These are phyloP conservation scores for Trametopsis cervina DNA, from an alignment of 768 basidiomycete species.

Conservation along the genomic window DNA sequence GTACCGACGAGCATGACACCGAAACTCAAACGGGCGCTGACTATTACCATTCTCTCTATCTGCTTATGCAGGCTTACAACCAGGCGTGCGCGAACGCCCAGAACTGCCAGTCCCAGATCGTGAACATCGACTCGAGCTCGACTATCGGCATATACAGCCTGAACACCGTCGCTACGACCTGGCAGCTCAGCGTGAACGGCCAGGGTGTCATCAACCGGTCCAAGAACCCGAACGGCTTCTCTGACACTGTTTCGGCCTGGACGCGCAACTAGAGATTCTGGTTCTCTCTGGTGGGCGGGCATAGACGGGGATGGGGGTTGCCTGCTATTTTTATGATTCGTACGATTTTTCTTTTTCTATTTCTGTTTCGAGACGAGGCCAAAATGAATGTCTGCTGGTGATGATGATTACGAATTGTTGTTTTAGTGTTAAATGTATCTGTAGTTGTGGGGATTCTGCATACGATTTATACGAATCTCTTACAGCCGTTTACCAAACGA, in stretches of 20 bases:
- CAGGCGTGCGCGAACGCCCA: conserved; percentile 38
- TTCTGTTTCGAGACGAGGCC: too few relatives aligned
- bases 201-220: conserved; percentile 42
- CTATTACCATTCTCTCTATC: too few relatives aligned
- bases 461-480: too few relatives aligned
- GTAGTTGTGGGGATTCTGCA: too few relatives aligned
- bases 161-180: conserved; percentile 49
- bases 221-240: conserved; percentile 50
- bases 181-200: conserved; percentile 44
- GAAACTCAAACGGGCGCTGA: background rate
- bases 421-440: too few relatives aligned
- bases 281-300: too few relatives aligned
- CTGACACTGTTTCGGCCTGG: conserved; percentile 28
- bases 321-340: too few relatives aligned
- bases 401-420: too few relatives aligned
- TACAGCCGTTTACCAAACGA: too few relatives aligned
- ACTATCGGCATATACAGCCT: conserved; percentile 48
- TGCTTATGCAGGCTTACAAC: conserved; percentile 28
- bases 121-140: conserved; percentile 45
- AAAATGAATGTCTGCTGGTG: too few relatives aligned
- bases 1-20: conserved; percentile 10
- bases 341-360: too few relatives aligned
- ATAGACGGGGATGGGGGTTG: too few relatives aligned
- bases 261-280: conserved; percentile 13
- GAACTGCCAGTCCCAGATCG: conserved; percentile 53